Conservation (phyloP, 331 rosid species). For the Spiraea crenata region DNA sequence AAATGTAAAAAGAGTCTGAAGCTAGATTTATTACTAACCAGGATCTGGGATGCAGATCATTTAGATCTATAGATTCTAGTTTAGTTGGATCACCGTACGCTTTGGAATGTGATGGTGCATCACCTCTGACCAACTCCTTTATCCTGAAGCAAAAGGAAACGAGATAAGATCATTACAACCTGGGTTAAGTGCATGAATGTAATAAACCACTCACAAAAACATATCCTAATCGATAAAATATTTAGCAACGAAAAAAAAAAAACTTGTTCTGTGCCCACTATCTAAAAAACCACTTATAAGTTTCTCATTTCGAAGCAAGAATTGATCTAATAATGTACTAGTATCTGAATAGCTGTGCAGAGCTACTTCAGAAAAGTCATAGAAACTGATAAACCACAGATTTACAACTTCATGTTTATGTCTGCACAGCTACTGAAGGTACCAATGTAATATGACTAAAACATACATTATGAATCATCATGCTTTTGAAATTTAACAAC, state of each 20-base stretch:
- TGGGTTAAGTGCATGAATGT: too few species aligned
- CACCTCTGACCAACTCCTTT: constrained; percentile 55
- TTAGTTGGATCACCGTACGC: constrained; percentile 58
- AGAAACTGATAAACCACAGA: too few species aligned
- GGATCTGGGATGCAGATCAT: constrained; percentile 74
- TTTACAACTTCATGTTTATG: too few species aligned
- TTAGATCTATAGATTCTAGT: constrained; percentile 49
- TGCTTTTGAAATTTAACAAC: too few species aligned
- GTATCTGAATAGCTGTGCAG: too few species aligned
- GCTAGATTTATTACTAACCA: constrained; percentile 48
- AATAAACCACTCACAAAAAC: too few species aligned
- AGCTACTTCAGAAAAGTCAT: not conserved
- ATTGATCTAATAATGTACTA: too few species aligned
- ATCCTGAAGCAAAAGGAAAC: constrained; percentile 50
- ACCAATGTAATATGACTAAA: too few species aligned
- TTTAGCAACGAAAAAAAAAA: not conserved
- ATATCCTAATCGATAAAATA: too few species aligned
- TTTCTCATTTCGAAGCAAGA: too few species aligned
- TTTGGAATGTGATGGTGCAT: constrained; percentile 33
- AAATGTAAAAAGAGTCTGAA: not conserved
- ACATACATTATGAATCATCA: too few species aligned
- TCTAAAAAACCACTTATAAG: not conserved
- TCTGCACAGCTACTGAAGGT: too few species aligned
- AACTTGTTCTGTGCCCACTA: not conserved
- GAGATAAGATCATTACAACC: constrained; percentile 26